Percentiles rank a stretch among this genome's conserved stretches.
Evolutionary conservation across 1,139 yeast species (phyloP).

Genomic region (Yamadazyma atmosphaerica): DNA sequence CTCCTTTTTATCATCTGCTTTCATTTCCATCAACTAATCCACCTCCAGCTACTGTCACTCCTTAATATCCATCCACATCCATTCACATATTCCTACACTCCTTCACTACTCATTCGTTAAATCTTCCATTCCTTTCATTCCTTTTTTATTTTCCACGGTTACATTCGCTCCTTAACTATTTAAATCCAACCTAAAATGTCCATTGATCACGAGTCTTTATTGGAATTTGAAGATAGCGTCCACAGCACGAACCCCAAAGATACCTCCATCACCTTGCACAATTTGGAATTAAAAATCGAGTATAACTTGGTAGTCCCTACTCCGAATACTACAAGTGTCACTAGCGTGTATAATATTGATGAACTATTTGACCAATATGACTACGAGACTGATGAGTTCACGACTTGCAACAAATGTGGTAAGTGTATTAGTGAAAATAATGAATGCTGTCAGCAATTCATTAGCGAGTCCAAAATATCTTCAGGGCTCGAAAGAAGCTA

Average conservation of each 20-base stretch:
- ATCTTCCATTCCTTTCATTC: background rate
- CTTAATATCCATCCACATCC: too few species aligned
- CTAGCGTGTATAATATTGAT: slow-evolving; percentile 9
- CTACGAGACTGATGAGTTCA: slow-evolving; percentile 34
- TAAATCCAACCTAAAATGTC: background rate
- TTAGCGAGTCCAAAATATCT: slow-evolving; percentile 15
- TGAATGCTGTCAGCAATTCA: slow-evolving; percentile 13
- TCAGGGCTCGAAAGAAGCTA: slow-evolving; percentile 39
- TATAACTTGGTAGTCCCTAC: slow-evolving; percentile 13
- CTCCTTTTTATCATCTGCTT: too few species aligned
- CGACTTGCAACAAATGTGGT: slow-evolving; percentile 30
- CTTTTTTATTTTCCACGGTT: too few species aligned
- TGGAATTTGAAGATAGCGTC: slow-evolving; percentile 47
- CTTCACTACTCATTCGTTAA: background rate
- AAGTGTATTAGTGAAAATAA: slow-evolving; percentile 8
- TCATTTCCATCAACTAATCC: too few species aligned
- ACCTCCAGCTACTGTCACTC: too few species aligned
- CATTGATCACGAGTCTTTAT: slow-evolving; percentile 35
- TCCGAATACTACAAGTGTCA: slow-evolving; percentile 5
- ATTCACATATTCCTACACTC: too few species aligned
- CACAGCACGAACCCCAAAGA: slow-evolving; percentile 21
- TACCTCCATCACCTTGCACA: slow-evolving; percentile 27
- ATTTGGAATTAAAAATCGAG: slow-evolving; percentile 35
- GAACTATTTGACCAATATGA: slow-evolving; percentile 23
- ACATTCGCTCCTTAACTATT: background rate